Conservation (phyloP, 768 basidiomycete genomes). For the Tricholoma matsutake region DNA sequence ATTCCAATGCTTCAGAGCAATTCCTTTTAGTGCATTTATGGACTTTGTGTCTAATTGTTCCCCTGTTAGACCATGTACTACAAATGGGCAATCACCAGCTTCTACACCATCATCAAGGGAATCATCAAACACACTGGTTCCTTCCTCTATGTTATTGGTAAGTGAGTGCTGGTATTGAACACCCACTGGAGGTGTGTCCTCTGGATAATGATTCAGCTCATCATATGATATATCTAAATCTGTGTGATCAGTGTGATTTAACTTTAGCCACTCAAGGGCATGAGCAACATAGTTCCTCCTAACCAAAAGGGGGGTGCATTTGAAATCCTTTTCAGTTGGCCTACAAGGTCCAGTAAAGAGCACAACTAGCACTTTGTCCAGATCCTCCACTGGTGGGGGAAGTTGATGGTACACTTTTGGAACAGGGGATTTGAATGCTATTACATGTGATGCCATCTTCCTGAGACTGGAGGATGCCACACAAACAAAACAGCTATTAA, state of each 20-base stretch:
- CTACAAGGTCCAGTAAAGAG: constrained; percentile 28
- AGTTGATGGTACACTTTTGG: no score
- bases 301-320: not conserved
- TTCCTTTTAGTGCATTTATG: not conserved
- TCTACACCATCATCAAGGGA: not conserved
- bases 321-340: constrained; percentile 25
- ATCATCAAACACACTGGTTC: not conserved
- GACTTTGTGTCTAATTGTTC: not conserved
- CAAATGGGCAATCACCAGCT: not conserved
- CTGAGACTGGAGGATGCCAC: no score
- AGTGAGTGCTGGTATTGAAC: no score
- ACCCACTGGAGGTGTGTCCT: no score
- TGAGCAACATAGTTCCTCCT: constrained; percentile 1
- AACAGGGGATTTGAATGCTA: not conserved
- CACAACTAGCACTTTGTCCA: constrained; percentile 30
- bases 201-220: no score
- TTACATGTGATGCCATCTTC: not conserved
- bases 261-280: constrained; percentile 33
- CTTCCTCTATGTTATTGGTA: no score
- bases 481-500: no score
- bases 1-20: not conserved
- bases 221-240: no score
- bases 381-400: constrained; percentile 13
- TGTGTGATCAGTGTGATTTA: constrained; percentile 2
- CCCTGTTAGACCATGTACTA: not conserved